Percentiles rank a stretch among this genome's conserved stretches.
Conservation (phyloP, 2,329 filamentous ascomycete species). For the Diaporthe sp. region DNA sequence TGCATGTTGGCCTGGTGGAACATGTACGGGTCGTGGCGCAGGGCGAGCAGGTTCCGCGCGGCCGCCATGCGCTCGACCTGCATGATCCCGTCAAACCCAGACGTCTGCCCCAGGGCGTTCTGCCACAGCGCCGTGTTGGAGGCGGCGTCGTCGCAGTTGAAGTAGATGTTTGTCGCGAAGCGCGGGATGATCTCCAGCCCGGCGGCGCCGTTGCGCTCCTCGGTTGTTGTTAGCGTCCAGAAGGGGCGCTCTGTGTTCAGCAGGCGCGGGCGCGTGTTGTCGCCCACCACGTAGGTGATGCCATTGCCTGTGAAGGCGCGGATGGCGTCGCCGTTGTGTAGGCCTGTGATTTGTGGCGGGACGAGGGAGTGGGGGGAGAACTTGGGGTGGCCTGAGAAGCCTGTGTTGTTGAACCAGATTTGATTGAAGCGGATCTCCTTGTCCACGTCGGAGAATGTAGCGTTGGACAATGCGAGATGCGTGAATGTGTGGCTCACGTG, state of each 20-base stretch:
- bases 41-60: slow-evolving; percentile 21
- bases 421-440: slow-evolving; percentile 24
- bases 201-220: slow-evolving; percentile 9
- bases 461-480: slow-evolving; percentile 9
- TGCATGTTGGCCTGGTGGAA: slow-evolving; percentile 29
- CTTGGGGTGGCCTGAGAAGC: slow-evolving; percentile 14
- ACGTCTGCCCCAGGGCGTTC: not conserved
- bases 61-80: slow-evolving; percentile 12
- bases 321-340: slow-evolving; percentile 26
- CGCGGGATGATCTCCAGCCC: slow-evolving; percentile 23
- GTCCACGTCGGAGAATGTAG: slow-evolving; percentile 1
- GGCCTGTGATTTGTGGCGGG: slow-evolving; percentile 8
- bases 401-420: slow-evolving; percentile 15
- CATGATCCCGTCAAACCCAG: not conserved
- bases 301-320: slow-evolving; percentile 8
- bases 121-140: slow-evolving; percentile 25
- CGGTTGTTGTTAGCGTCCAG: slow-evolving; percentile 2
- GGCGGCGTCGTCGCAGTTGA: slow-evolving; percentile 9
- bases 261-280: slow-evolving; percentile 9
- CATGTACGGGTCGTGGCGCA: slow-evolving; percentile 25
- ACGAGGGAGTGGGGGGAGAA: slow-evolving; percentile 6
- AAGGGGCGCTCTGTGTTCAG: slow-evolving; percentile 12
- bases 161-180: slow-evolving; percentile 24
- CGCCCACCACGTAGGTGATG: slow-evolving; percentile 10
- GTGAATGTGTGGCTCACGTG: slow-evolving; percentile 22